Evolutionary conservation across 2,329 filamentous ascomycete genomes (phyloP), one percentile per base, ranked within the genome.

Genomic region (Neonectria sp.): DNA sequence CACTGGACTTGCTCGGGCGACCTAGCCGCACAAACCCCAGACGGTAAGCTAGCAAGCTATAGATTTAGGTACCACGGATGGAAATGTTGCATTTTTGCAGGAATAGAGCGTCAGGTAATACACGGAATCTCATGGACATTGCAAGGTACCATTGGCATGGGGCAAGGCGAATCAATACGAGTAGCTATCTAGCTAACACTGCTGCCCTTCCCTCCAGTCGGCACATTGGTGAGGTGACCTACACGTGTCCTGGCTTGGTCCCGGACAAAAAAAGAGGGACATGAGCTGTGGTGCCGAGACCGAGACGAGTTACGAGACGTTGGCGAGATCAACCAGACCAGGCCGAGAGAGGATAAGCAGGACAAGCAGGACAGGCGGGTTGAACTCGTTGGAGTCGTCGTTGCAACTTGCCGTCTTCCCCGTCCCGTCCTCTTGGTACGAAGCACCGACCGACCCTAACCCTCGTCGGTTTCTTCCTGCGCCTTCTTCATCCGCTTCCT

Each of bases 151-250:
- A 25, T 43, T 21, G 37, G 17, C 6, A 43, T 9, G 40, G n/a
- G 40, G 40, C 37, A 24, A n/a, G 35, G 15, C 12, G 15, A 37
- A 8, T 33, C 31, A 11, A 33, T 33, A 33, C 31, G 31, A 37
- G 21, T 21, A 21, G 21, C 21, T 21, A 21, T 21, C 21, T 21
- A 21, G 21, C 21, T 21, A 21, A 21, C 17, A 17, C 15, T 7
- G 15, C 13, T 3, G 15, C 15, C 37, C 17, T 17, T n/a, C 11
- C 33, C 6, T 29, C 4, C 27, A 29, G 27, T 7, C 49, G 27
- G n/a, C 49, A 33, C 29, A 37, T 4, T 15, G 31, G 58, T 66
- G 63, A 66, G 63, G 63, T 66, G 63, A 66, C 55, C 63, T 62
- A 58, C 63, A 58, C 58, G 63, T 62, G 58, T 66, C 63, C 35